Base-by-base conservation (phyloP, 805 yeast species). In the Saccharomycopsis vini region DNA sequence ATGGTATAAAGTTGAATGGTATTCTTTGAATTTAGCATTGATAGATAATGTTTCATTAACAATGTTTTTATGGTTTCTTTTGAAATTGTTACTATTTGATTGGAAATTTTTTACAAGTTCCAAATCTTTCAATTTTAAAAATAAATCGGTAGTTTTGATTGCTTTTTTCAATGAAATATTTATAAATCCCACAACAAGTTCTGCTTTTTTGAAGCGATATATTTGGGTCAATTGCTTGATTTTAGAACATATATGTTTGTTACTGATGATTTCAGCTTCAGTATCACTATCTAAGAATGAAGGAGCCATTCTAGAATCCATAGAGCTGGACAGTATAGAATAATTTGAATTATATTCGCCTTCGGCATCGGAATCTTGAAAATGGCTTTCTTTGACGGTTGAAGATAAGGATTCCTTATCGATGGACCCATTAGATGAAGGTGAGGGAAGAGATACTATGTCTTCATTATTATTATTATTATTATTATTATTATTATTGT, bases 1-100 rank as follows among this genome's bases (percentile, higher is more conserved):
- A 9, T 2, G 6, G 19, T 16, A 23, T 13, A 46, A 24, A n/a
- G 21, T 39, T 21, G 22, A 21, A 10, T 43, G 45, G 24, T 44
- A 47, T 9, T 39, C 39, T 7, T 13, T 20, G 22, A 44, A 26
- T 16, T 33, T 41, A n/a, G 34, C 20, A 10, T 43, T 20, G n/a
- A 44, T 41, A 10, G 34, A 13, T 19, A 36, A 29, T 10, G 42
- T 22, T 34, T 47, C 51, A n/a, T 19, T 32, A 19, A 47, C 16
- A 10, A 47, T 26, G 9, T 30, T 44, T 26, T 39, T 36, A 19
- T 35, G 33, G 26, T 47, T 47, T 24, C 36, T 39, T 29, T 34
- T 36, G 16, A 44, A 47, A 29, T 44, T 47, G 29, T 44, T 47
- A 28, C 45, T 41, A 28, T 47, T 47, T 3, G 46, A 31, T 23